A percentile compares a stretch with the other conserved stretches of the same genome.
Evolutionary conservation across 768 basidiomycete genomes (phyloP).

Genomic region (Naganishia vaughanmartiniae): DNA sequence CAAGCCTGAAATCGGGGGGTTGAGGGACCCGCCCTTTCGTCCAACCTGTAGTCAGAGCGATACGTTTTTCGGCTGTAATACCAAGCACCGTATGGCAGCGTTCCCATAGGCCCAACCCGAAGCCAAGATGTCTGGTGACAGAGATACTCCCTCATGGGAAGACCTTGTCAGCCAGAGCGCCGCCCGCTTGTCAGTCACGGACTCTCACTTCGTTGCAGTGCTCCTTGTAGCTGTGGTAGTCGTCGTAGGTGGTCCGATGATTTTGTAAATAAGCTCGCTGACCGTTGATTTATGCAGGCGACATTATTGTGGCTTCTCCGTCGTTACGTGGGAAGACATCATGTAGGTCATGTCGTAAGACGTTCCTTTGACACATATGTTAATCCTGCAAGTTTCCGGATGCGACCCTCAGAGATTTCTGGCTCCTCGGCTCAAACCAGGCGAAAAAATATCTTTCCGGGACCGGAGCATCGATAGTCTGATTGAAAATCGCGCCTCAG

Average conservation of each 20-base stretch:
- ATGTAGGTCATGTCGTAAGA: background rate
- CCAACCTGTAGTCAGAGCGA: no score
- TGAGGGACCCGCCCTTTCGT: background rate
- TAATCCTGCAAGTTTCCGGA: no score
- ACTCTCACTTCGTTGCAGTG: background rate
- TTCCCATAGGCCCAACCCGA: background rate
- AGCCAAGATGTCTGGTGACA: background rate
- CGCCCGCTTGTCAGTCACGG: constrained; percentile 6
- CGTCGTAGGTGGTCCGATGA: background rate
- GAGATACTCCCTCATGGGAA: background rate
- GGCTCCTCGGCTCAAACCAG: constrained; percentile 1
- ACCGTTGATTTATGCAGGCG: background rate
- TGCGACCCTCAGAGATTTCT: background rate
- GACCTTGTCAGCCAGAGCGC: background rate
- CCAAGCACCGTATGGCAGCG: background rate
- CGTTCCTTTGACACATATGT: background rate
- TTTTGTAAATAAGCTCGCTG: background rate
- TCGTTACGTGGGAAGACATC: background rate
- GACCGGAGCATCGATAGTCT: background rate
- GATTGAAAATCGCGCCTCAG: background rate
- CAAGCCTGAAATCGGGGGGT: background rate
- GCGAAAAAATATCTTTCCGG: background rate
- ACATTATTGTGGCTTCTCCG: background rate
- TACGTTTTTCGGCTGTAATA: background rate
- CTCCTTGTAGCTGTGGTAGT: background rate